Evolutionary conservation across 2,329 filamentous ascomycete species (phyloP).

Genomic region (Akanthomyces uredinophilus): DNA sequence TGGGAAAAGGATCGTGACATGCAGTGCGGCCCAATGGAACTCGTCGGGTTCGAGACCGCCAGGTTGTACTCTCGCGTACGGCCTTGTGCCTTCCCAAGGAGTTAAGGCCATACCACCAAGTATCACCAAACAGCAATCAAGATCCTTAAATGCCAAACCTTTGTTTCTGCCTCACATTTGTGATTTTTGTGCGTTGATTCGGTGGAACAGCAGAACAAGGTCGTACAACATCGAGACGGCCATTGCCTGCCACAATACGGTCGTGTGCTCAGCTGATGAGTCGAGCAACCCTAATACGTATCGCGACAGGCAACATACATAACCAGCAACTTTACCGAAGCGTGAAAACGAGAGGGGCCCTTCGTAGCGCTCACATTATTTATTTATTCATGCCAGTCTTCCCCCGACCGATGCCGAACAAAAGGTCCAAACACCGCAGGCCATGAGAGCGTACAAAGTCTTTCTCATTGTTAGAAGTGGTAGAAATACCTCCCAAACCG

Average conservation of each 20-base stretch:
- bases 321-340: neutral
- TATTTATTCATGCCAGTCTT: neutral
- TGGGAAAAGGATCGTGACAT: neutral
- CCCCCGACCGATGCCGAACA: neutral
- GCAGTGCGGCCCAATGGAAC: neutral
- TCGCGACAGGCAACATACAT: neutral
- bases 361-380: neutral
- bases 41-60: neutral
- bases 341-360: neutral
- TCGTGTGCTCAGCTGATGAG: neutral
- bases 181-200: neutral
- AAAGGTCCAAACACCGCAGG: neutral
- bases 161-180: neutral
- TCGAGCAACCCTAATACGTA: neutral
- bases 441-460: constrained; percentile 5
- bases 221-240: neutral
- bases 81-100: neutral
- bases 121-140: constrained; percentile 6
- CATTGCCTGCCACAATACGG: neutral
- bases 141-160: neutral
- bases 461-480: neutral
- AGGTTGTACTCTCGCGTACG: neutral
- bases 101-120: neutral
- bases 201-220: neutral
- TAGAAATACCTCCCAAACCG: neutral